These are phyloP conservation scores for Candida awuae DNA, from an alignment of 805 yeast species.

Conservation along the genomic window DNA sequence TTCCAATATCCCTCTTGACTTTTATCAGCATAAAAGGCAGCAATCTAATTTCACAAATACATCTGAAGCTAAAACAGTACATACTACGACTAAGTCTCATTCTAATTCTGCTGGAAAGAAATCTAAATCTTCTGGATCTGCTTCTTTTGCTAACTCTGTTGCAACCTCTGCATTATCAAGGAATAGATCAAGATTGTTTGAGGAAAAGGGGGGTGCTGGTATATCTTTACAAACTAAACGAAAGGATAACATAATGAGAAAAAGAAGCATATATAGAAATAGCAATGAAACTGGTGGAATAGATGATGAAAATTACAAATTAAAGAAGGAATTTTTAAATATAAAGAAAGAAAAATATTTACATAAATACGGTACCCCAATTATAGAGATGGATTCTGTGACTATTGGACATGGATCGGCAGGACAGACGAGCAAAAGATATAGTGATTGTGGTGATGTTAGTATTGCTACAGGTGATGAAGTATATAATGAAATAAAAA, in stretches of 20 bases:
- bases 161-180: conserved; percentile 6
- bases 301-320: neutral
- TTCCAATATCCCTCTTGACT: conserved; percentile 11
- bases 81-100: conserved; percentile 1
- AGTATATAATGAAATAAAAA: conserved; percentile 16
- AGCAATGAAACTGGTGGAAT: no score
- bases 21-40: conserved; percentile 10
- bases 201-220: conserved; percentile 1
- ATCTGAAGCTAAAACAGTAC: conserved; percentile 1
- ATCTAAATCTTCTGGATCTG: conserved; percentile 6
- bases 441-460: conserved; percentile 21
- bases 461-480: conserved; percentile 25
- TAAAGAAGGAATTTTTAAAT: neutral
- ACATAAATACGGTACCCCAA: conserved; percentile 5
- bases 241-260: conserved; percentile 6
- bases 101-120: neutral
- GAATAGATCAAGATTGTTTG: neutral
- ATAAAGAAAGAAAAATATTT: conserved; percentile 2
- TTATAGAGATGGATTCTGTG: neutral
- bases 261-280: conserved; percentile 1
- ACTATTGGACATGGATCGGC: neutral
- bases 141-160: conserved; percentile 4
- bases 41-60: neutral
- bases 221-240: conserved; percentile 7
- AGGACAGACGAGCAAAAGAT: conserved; percentile 6